phyloP scores from a whole-genome alignment of 441 rosid species.

The Codiaeum variegatum region DNA sequence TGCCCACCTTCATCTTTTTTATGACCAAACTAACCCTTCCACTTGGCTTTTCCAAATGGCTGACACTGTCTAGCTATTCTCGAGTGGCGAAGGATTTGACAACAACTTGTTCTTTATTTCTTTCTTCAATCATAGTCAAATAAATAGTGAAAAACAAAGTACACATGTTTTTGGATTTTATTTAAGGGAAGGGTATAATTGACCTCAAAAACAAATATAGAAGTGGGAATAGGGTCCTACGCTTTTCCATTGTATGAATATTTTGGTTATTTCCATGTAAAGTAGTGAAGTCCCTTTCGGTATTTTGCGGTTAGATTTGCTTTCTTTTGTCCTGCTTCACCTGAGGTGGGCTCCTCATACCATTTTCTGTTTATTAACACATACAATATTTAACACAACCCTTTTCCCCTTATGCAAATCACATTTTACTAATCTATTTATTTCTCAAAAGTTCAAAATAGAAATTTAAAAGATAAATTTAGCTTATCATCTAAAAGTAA shows the following conservation, averaged over 20 bases:
- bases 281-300: constrained; percentile 40
- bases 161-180: constrained; percentile 9
- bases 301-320: constrained; percentile 39
- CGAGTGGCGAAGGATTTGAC: neutral
- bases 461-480: no score
- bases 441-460: no score
- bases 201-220: constrained; percentile 13
- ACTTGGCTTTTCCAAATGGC: constrained; percentile 21
- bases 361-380: neutral
- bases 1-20: constrained; percentile 20
- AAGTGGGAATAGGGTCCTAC: constrained; percentile 22
- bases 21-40: constrained; percentile 24
- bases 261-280: constrained; percentile 42
- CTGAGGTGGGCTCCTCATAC: constrained; percentile 22
- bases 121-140: neutral
- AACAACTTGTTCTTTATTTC: neutral
- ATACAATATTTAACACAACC: neutral
- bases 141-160: constrained; percentile 7
- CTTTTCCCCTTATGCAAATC: neutral
- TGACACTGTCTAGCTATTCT: neutral
- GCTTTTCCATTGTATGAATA: constrained; percentile 30
- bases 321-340: constrained; percentile 30
- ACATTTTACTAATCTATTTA: no score
- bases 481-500: no score
- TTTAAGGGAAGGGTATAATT: constrained; percentile 17